Evolutionary conservation across 2,329 filamentous ascomycete species (phyloP), one percentile per base, ranked within the genome.

Genomic region (Fusarium staphyleae): DNA sequence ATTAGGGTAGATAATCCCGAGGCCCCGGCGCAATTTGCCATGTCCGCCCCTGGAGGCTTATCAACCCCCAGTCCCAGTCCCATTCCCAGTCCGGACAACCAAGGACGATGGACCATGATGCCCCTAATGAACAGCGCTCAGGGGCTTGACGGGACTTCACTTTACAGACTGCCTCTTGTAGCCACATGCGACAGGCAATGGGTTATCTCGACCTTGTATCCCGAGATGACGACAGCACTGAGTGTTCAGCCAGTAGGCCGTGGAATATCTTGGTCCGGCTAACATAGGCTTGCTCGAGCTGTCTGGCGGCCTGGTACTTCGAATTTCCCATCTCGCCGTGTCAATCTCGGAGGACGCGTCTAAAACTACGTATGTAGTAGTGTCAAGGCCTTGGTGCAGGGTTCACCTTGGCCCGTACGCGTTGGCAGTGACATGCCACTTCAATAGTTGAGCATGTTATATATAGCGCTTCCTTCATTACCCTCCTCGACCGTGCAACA

Each of bases 21-120:
- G 40, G 32, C 42, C 48, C 52, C 62, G 54, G 43, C 47, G 65
- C 52, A 67, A 67, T 67, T 67, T 67, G 51, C 56, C 52, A 52
- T 56, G 34, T 46, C 63, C 59, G 51, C 57, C 59, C 59, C 58
- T 62, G 45, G 42, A 53, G 30, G 47, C 48, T 52, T 46, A 36
- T 40, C 33, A 48, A 49, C 34, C 39, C 56, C 54, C 47, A 24
- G 59, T 55, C 33, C 58, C 18, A 15, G 39, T 19, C 14, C 61
- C 22, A 45, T 52, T 55, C 52, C 56, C 43, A 60, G 55, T 62
- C 49, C 37, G 49, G 58, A 37, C 30, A 47, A 41, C 43, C 40
- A 48, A 36, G 26, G 44, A 29, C 30, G 36, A 34, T 37, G n/a
- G 30, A 39, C 42, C 32, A 44, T 46, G 45, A 36, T 57, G 43